A percentile compares a stretch with the other conserved stretches of the same genome.
These are phyloP conservation scores for Choanephora cucurbitarum DNA, from an alignment of 371 early-diverging fungal species.

Conservation along the genomic window DNA sequence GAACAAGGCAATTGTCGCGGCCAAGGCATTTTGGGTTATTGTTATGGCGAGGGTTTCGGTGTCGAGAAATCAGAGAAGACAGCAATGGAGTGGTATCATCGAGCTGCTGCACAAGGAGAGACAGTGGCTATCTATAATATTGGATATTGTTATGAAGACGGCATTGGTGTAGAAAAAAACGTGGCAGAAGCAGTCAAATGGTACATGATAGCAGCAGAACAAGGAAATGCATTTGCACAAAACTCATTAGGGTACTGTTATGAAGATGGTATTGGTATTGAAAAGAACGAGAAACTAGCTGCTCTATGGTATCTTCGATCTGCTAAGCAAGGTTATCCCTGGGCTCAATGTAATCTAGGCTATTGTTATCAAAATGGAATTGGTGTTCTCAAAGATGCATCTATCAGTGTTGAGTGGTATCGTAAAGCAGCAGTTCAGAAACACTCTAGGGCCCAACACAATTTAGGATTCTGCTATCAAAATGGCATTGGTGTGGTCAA, in stretches of 20 bases:
- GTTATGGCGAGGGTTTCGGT: slow-evolving; percentile 83
- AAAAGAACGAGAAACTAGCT: slow-evolving; percentile 44
- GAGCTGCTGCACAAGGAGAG: slow-evolving; percentile 65
- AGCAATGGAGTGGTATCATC: slow-evolving; percentile 74
- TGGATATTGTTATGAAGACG: slow-evolving; percentile 84
- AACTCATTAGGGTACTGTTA: slow-evolving; percentile 82
- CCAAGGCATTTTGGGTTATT: slow-evolving; percentile 71
- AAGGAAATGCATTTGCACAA: slow-evolving; percentile 82
- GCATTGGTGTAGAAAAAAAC: slow-evolving; percentile 72
- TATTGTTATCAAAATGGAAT: slow-evolving; percentile 87
- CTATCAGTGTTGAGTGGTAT: slow-evolving; percentile 81
- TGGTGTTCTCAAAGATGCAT: slow-evolving; percentile 65
- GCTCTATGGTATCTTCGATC: slow-evolving; percentile 73
- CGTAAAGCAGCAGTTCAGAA: slow-evolving; percentile 75
- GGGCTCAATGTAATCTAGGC: slow-evolving; percentile 78
- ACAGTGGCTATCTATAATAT: slow-evolving; percentile 82
- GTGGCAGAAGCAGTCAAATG: slow-evolving; percentile 71
- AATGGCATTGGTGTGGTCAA: slow-evolving; percentile 75
- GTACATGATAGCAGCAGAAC: slow-evolving; percentile 73
- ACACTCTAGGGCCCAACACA: slow-evolving; percentile 83
- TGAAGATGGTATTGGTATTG: slow-evolving; percentile 75
- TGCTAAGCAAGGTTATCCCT: slow-evolving; percentile 62
- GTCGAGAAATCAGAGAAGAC: slow-evolving; percentile 65
- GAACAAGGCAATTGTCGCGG: slow-evolving; percentile 68
- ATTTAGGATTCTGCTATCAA: slow-evolving; percentile 87